Evolutionary conservation across 805 yeast genomes (phyloP), one percentile per base, ranked within the genome.

Genomic region (Metschnikowia cerradonensis): DNA sequence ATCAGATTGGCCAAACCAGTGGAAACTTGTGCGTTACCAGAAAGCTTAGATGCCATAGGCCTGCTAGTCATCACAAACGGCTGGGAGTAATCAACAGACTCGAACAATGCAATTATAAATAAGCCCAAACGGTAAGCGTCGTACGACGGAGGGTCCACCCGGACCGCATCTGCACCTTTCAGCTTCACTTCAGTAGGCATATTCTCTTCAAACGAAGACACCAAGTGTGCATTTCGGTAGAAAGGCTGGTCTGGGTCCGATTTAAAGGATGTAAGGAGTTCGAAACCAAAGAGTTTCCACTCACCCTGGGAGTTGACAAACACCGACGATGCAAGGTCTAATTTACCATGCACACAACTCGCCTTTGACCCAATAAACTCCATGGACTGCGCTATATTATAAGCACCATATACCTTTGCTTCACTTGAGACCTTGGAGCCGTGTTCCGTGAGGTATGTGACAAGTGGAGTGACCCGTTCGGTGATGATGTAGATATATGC

Each of bases 271-370:
- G 85, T 76, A 34, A 82, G 67, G 1, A 84, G 65, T 65, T 91
- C 97, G 60, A 90, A 82, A 1, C 96, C 96, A 52, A 87, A 86
- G 26, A 91, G 63, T 52, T 82, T 84, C 92, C 96, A 89, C 61
- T 87, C 95, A 13, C 97, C 96, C 31, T 75, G 78, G 11, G 49
- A 46, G 49, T 80, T 85, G 14, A 88, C 82, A 63, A 71, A 90
- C 0, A 91, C 76, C 1, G 87, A 79, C 4, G 52, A 45, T 38
- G 78, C 72, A 10, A 63, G 44, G 51, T 79, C 75, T 11, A 89
- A 56, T 52, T 82, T 81, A 5, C 90, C 92, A 60, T 88, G 86
- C 5, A 86, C 70, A 23, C 85, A 79, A 5, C 72, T 62, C 34
- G 81, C 80, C 52, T 81, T 86, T 23, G 67, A 71, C 55, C 84